Percentiles rank a stretch among this genome's conserved stretches.
Evolutionary conservation across 1,284 basidiomycete genomes (phyloP).

Genomic region (Papiliotrema flavescens): DNA sequence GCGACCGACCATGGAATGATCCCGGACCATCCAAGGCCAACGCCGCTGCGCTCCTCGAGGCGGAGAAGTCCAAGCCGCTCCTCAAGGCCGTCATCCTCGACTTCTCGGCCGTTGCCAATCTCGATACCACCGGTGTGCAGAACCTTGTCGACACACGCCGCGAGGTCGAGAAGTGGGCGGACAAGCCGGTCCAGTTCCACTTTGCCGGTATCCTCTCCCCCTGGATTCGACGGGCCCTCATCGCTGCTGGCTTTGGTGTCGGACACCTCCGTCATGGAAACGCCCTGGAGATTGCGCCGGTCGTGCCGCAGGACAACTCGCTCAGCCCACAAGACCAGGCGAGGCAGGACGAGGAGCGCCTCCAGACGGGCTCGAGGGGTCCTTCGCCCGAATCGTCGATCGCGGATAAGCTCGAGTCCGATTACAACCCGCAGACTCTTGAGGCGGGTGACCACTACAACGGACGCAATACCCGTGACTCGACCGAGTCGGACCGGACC

Average conservation of each 20-base stretch:
- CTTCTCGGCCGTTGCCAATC: slow-evolving; percentile 69
- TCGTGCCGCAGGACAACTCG: slow-evolving; percentile 55
- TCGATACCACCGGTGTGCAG: slow-evolving; percentile 76
- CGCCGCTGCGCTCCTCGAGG: slow-evolving; percentile 55
- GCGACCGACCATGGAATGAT: slow-evolving; percentile 94
- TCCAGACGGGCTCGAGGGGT: not conserved
- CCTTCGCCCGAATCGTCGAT: not conserved
- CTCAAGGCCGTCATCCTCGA: slow-evolving; percentile 87
- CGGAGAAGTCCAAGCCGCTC: slow-evolving; percentile 62
- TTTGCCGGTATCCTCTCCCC: slow-evolving; percentile 69
- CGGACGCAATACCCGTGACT: slow-evolving; percentile 7
- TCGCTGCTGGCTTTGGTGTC: slow-evolving; percentile 80
- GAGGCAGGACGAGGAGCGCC: slow-evolving; percentile 18
- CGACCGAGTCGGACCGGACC: slow-evolving; percentile 3
- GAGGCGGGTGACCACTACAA: slow-evolving; percentile 1
- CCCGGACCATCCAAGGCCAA: slow-evolving; percentile 61
- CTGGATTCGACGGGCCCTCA: slow-evolving; percentile 86
- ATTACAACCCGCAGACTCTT: not conserved
- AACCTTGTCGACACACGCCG: slow-evolving; percentile 82
- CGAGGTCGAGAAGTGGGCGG: slow-evolving; percentile 83
- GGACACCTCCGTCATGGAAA: slow-evolving; percentile 46
- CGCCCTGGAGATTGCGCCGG: slow-evolving; percentile 66
- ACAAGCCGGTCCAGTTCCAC: slow-evolving; percentile 70
- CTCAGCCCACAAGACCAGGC: slow-evolving; percentile 12
- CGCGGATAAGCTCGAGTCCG: not conserved